These are phyloP conservation scores for Arachnomyces sp. DNA, from an alignment of 2,329 filamentous ascomycete genomes.

Conservation along the genomic window DNA sequence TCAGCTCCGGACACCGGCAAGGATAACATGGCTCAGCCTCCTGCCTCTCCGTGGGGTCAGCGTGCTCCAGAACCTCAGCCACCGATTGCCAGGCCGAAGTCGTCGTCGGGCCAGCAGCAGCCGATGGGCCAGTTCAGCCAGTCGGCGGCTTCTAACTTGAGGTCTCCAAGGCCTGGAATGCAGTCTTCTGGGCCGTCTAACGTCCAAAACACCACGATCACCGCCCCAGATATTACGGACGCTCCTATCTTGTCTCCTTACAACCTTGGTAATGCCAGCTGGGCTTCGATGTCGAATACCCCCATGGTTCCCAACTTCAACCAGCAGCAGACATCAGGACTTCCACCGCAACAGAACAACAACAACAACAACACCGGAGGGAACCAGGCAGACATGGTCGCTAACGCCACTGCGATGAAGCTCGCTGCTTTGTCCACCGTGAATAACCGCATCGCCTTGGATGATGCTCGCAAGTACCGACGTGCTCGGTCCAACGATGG, in stretches of 20 bases:
- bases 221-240: constrained; percentile 63
- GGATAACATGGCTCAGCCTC: constrained; percentile 55
- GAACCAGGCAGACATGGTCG: constrained; percentile 91
- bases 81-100: constrained; percentile 62
- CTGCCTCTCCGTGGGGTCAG: constrained; percentile 74
- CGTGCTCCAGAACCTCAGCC: constrained; percentile 45
- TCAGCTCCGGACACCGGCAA: constrained; percentile 58
- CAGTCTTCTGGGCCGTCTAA: constrained; percentile 56
- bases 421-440: constrained; percentile 93
- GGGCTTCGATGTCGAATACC: constrained; percentile 98
- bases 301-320: constrained; percentile 88
- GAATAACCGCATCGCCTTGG: constrained; percentile 93
- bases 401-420: constrained; percentile 98
- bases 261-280: constrained; percentile 74
- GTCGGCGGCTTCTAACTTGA: constrained; percentile 53
- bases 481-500: constrained; percentile 84
- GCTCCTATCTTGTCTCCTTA: constrained; percentile 79
- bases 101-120: constrained; percentile 62
- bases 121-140: constrained; percentile 94
- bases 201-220: constrained; percentile 78
- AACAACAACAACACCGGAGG: constrained; percentile 36
- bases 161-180: constrained; percentile 68
- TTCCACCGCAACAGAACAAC: constrained; percentile 1
- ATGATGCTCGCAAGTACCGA: constrained; percentile 94
- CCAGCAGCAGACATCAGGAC: constrained; percentile 31